A percentile compares a stretch with the other conserved stretches of the same genome.
Evolutionary conservation across 1,284 basidiomycete species (phyloP).

Genomic region (Coniophora puteana): DNA sequence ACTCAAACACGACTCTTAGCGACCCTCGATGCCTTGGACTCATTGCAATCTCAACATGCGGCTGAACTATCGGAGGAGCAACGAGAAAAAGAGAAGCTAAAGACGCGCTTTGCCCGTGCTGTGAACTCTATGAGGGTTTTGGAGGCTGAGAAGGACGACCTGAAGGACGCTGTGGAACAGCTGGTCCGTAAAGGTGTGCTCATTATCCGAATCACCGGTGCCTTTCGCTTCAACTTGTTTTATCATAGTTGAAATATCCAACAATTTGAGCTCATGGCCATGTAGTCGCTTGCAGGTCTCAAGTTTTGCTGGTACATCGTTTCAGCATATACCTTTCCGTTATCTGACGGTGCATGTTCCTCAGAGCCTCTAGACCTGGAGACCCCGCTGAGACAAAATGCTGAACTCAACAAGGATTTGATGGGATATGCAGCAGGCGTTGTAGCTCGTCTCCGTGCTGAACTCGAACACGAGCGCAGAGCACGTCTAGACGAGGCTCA

Average conservation of each 20-base stretch:
- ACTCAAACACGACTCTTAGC: conserved; percentile 45
- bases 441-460: conserved; percentile 38
- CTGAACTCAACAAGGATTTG: conserved; percentile 13
- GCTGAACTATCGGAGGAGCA: conserved; percentile 38
- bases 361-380: conserved; percentile 3
- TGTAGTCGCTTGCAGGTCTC: conserved; percentile 43
- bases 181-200: conserved; percentile 58
- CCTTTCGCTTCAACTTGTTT: conserved; percentile 6
- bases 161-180: conserved; percentile 48
- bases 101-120: conserved; percentile 36
- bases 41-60: conserved; percentile 34
- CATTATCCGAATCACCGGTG: background rate
- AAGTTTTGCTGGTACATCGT: conserved; percentile 37
- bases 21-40: conserved; percentile 51
- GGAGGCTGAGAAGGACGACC: conserved; percentile 49
- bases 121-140: conserved; percentile 28
- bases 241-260: conserved; percentile 47
- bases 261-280: conserved; percentile 50
- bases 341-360: conserved; percentile 4
- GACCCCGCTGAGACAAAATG: background rate
- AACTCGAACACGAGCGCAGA: conserved; percentile 42
- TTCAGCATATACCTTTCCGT: conserved; percentile 11
- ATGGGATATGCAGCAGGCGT: conserved; percentile 39
- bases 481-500: conserved; percentile 38
- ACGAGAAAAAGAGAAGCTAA: conserved; percentile 32